Conservation (phyloP, 1,284 basidiomycete genomes). For the Polyporus tsugae region DNA sequence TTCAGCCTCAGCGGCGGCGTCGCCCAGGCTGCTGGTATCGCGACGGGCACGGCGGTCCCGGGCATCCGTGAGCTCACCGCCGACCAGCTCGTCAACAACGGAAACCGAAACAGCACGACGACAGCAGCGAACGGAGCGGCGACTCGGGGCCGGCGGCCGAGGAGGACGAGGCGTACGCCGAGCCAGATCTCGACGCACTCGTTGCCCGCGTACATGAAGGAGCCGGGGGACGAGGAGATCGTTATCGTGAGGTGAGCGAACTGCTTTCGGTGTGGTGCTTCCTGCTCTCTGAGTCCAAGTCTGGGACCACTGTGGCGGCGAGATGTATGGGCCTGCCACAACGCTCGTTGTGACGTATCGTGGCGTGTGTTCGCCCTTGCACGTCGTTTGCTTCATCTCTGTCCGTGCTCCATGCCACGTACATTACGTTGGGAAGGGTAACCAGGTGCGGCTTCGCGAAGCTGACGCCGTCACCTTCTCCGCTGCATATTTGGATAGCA, state of each 20-base stretch:
- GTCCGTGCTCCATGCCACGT: neutral
- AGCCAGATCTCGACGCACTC: slow-evolving; percentile 78
- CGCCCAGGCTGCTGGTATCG: slow-evolving; percentile 32
- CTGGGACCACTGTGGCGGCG: neutral
- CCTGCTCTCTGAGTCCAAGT: neutral
- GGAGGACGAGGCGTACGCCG: slow-evolving; percentile 60
- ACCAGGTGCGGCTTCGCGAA: neutral
- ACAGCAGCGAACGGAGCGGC: slow-evolving; percentile 27
- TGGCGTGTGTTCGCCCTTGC: neutral
- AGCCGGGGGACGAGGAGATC: slow-evolving; percentile 80
- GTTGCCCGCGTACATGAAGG: slow-evolving; percentile 78
- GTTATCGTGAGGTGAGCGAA: slow-evolving; percentile 69
- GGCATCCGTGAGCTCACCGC: slow-evolving; percentile 45
- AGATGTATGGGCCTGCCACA: neutral
- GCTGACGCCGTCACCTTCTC: neutral
- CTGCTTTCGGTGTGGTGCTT: neutral
- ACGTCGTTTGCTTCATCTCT: neutral
- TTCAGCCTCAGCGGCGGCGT: slow-evolving; percentile 30
- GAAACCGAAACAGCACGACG: slow-evolving; percentile 20
- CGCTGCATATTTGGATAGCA: neutral
- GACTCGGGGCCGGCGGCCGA: slow-evolving; percentile 37
- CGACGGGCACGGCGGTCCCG: slow-evolving; percentile 25
- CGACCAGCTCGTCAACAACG: slow-evolving; percentile 34
- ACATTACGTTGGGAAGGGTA: neutral
- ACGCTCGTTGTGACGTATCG: neutral